A percentile compares a stretch with the other conserved stretches of the same genome.
Conservation (phyloP, 352 stramenopile genomes). For the Phytophthora hibernalis region DNA sequence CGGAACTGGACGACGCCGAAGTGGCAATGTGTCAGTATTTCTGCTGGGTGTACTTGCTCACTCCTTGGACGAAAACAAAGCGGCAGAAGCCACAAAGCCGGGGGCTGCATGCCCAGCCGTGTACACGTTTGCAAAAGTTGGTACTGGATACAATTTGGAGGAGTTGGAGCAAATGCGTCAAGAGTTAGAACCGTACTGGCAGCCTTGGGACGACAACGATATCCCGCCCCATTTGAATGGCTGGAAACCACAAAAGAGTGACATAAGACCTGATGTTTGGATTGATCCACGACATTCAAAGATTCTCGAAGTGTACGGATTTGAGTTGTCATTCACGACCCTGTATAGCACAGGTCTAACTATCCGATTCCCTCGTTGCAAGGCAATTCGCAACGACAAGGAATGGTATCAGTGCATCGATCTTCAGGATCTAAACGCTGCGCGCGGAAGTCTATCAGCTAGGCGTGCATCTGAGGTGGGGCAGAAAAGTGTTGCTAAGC, state of each 20-base stretch:
- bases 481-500: conserved; percentile 64
- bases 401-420: conserved; percentile 84
- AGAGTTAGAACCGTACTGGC: conserved; percentile 84
- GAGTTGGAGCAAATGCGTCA: conserved; percentile 77
- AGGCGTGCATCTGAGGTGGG: conserved; percentile 83
- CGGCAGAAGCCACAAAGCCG: conserved; percentile 54
- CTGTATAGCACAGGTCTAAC: conserved; percentile 85
- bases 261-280: conserved; percentile 83
- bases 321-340: conserved; percentile 84
- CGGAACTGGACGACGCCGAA: conserved; percentile 73
- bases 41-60: conserved; percentile 71
- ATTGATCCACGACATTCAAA: conserved; percentile 85
- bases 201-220: conserved; percentile 71
- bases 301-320: conserved; percentile 86
- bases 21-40: conserved; percentile 86
- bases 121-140: conserved; percentile 86
- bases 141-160: conserved; percentile 85
- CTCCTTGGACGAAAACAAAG: conserved; percentile 61
- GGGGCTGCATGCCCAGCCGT: conserved; percentile 59
- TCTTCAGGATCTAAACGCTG: conserved; percentile 78
- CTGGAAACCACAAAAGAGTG: conserved; percentile 80
- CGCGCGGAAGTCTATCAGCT: conserved; percentile 64
- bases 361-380: conserved; percentile 82
- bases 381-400: conserved; percentile 86
- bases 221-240: conserved; percentile 77